Percentiles rank a stretch among this genome's conserved stretches.
Evolutionary conservation across 2,329 filamentous ascomycete genomes (phyloP).

Genomic region (Hypoxylon sp.): DNA sequence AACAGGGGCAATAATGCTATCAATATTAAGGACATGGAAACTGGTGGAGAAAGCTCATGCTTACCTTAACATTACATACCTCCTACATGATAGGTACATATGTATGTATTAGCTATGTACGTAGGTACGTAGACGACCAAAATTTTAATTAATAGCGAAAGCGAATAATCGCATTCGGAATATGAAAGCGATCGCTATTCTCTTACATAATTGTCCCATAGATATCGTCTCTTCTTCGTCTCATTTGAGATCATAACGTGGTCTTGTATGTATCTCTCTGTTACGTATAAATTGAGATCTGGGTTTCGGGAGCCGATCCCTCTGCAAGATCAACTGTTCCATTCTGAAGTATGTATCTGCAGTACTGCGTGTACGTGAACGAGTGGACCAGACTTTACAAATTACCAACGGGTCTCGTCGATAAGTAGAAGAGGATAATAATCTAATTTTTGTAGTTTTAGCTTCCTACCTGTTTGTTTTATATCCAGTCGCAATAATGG

Average conservation of each 20-base stretch:
- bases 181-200: slow-evolving; percentile 27
- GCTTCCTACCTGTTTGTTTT: background rate
- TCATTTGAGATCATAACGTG: background rate
- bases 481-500: background rate
- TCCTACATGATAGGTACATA: no score
- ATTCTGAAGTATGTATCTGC: slow-evolving; percentile 15
- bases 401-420: background rate
- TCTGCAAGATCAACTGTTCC: slow-evolving; percentile 36
- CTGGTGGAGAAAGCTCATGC: slow-evolving; percentile 14
- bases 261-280: slow-evolving; percentile 5
- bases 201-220: background rate
- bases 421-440: no score
- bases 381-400: background rate
- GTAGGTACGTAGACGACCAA: no score
- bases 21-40: slow-evolving; percentile 13
- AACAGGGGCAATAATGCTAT: slow-evolving; percentile 20
- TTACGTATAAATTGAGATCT: slow-evolving; percentile 34
- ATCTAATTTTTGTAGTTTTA: no score
- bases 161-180: slow-evolving; percentile 19
- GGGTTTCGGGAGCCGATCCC: slow-evolving; percentile 34
- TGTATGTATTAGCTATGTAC: no score
- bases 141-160: background rate
- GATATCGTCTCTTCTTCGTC: background rate
- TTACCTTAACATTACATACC: background rate
- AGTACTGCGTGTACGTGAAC: background rate